These are phyloP conservation scores for Mycosphaerelloides madeirae DNA, from an alignment of 2,329 filamentous ascomycete genomes.

Conservation along the genomic window DNA sequence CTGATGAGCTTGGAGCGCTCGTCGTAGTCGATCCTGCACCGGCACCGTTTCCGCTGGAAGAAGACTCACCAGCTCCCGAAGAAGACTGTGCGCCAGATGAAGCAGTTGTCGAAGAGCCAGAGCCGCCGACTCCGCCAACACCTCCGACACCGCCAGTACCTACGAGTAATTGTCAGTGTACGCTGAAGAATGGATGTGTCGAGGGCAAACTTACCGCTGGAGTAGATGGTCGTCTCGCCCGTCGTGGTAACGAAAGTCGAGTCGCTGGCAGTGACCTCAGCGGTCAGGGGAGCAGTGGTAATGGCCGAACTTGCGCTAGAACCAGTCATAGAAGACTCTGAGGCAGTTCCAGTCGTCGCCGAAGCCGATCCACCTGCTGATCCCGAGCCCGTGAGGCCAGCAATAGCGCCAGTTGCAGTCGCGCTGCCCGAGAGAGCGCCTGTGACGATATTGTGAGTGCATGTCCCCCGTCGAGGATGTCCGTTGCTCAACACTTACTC, in stretches of 20 bases:
- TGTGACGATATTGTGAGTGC: conserved; percentile 15
- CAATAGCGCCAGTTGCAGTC: conserved; percentile 7
- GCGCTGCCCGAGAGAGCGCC: conserved; percentile 16
- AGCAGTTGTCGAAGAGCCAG: conserved; percentile 11
- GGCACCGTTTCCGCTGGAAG: conserved; percentile 11
- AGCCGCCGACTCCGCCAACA: conserved; percentile 15
- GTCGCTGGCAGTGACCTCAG: conserved; percentile 27
- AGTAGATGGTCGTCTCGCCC: conserved; percentile 33
- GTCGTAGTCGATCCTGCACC: conserved; percentile 13
- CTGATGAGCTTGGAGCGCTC: conserved; percentile 9
- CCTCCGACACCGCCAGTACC: conserved; percentile 9
- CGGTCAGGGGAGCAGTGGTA: conserved; percentile 30
- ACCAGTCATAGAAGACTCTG: conserved; percentile 1
- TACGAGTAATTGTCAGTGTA: background rate
- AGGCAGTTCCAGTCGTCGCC: conserved; percentile 8
- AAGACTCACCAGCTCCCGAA: conserved; percentile 8
- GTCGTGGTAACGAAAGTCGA: conserved; percentile 30
- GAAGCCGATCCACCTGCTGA: conserved; percentile 3
- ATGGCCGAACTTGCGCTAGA: conserved; percentile 11
- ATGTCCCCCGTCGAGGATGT: conserved; percentile 12
- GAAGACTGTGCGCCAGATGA: conserved; percentile 3
- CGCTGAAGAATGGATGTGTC: background rate
- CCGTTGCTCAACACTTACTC: conserved; percentile 16
- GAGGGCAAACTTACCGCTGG: conserved; percentile 7
- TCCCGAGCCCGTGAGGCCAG: conserved; percentile 3